Conservation (phyloP, 441 rosid species). For the Daphne laureola region DNA sequence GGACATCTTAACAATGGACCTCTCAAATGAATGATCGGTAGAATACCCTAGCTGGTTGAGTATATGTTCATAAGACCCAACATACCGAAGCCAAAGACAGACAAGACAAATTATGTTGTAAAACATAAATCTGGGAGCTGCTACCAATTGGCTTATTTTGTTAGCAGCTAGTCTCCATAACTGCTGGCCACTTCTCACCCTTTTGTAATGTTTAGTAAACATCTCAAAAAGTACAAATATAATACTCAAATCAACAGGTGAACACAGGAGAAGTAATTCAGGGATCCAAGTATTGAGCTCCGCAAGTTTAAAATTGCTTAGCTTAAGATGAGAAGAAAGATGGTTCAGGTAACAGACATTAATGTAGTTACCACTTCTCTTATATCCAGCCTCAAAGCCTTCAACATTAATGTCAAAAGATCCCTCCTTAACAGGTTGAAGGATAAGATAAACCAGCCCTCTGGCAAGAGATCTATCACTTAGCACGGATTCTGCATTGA, state of each 20-base stretch:
- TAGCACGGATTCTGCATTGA: slow-evolving; percentile 48
- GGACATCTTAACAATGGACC: slow-evolving; percentile 39
- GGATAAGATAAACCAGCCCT: slow-evolving; percentile 43
- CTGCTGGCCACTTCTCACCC: slow-evolving; percentile 55
- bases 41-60: slow-evolving; percentile 50
- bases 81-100: slow-evolving; percentile 67
- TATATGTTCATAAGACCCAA: slow-evolving; percentile 55
- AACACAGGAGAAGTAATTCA: slow-evolving; percentile 38
- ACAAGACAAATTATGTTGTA: slow-evolving; percentile 43
- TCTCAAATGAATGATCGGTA: slow-evolving; percentile 31
- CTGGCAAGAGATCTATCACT: slow-evolving; percentile 43
- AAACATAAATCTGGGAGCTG: slow-evolving; percentile 52
- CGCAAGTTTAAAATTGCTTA: slow-evolving; percentile 48
- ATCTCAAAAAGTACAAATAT: slow-evolving; percentile 34
- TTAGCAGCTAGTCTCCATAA: slow-evolving; percentile 82
- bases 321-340: slow-evolving; percentile 26
- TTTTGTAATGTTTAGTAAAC: slow-evolving; percentile 34
- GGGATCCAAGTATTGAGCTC: slow-evolving; percentile 44
- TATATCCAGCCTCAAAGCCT: slow-evolving; percentile 49
- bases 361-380: slow-evolving; percentile 34
- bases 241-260: slow-evolving; percentile 57
- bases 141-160: slow-evolving; percentile 43
- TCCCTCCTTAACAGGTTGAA: slow-evolving; percentile 42
- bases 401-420: slow-evolving; percentile 40
- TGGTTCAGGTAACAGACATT: slow-evolving; percentile 29